phyloP scores from a whole-genome alignment of 441 rosid species.

The Daphne laureola region DNA sequence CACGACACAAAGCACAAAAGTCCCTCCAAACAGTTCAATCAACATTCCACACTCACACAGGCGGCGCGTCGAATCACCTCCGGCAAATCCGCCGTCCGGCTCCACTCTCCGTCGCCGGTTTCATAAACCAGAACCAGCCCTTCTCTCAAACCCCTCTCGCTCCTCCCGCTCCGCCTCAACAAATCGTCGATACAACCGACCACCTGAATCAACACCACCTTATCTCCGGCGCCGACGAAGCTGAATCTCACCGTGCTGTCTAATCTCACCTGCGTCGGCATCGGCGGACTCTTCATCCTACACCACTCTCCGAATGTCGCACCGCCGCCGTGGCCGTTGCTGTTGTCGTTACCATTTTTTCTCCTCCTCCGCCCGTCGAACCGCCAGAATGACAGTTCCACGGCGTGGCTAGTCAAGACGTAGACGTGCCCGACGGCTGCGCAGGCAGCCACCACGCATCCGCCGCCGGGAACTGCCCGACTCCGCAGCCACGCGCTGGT shows the following conservation, averaged over 20 bases:
- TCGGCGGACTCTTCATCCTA: constrained; percentile 63
- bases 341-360: constrained; percentile 1
- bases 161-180: constrained; percentile 66
- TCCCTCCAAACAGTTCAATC: background rate
- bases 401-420: constrained; percentile 69
- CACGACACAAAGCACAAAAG: constrained; percentile 7
- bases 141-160: constrained; percentile 43
- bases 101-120: constrained; percentile 52
- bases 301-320: constrained; percentile 64
- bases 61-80: constrained; percentile 70
- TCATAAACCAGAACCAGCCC: constrained; percentile 61
- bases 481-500: constrained; percentile 63
- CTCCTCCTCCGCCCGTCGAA: constrained; percentile 53
- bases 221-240: constrained; percentile 54
- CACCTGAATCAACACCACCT: constrained; percentile 66
- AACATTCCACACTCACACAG: constrained; percentile 59
- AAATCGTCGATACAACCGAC: constrained; percentile 73
- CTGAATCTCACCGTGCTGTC: constrained; percentile 72
- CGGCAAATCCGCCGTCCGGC: constrained; percentile 60
- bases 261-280: constrained; percentile 54
- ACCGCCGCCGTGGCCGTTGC: constrained; percentile 9
- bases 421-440: constrained; percentile 49
- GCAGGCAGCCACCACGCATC: constrained; percentile 84
- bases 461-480: constrained; percentile 74
- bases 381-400: constrained; percentile 82